Base-by-base conservation (phyloP, 2,329 filamentous ascomycete genomes). In the Scopulariopsis brevicaulis region DNA sequence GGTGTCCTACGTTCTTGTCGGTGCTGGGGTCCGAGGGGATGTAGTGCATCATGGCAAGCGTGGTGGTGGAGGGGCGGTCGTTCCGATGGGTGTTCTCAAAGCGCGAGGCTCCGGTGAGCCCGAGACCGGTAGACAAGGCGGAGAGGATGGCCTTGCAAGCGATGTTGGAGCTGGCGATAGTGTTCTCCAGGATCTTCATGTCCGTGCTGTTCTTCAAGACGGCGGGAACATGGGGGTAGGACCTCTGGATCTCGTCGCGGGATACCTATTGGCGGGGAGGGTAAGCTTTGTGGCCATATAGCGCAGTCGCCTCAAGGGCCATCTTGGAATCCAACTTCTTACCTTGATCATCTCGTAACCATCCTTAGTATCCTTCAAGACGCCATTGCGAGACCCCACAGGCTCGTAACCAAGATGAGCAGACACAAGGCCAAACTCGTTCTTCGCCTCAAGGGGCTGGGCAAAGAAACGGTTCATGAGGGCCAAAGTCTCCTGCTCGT, bases 381-480 rank as follows among this genome's bases (percentile, higher is more conserved):
- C 76, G 58, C 77, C 77, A 2, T 74, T 77, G 56, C 74, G 75
- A 52, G 71, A 74, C 48, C 76, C 77, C 1, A 79, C 67, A 12
- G 76, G 75, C 65, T 79, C 76, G 60, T 79, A 80, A 69, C 77
- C 78, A 28, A 80, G 72, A 66, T 81, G 78, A 4, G 77, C 74
- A 25, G 76, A 74, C 54, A 81, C 72, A 7, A 82, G 74, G 3
- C 78, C 78, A 63, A 75, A 80, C 64, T 82, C 74, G 64, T 81
- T 82, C 75, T 82, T 82, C 50, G 70, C 73, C 68, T 81, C 78
- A 18, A 80, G 65, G 0, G 78, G 77, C 0, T 74, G 66, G 35
- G 74, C 74, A 61, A 82, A 82, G 72, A 81, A 82, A 56, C 75
- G 74, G 65, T 79, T 69, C 79, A 82, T 82, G 48, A 81, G 72